phyloP scores from a whole-genome alignment of 768 basidiomycete species.

The Porphyrellus cyaneotinctus region DNA sequence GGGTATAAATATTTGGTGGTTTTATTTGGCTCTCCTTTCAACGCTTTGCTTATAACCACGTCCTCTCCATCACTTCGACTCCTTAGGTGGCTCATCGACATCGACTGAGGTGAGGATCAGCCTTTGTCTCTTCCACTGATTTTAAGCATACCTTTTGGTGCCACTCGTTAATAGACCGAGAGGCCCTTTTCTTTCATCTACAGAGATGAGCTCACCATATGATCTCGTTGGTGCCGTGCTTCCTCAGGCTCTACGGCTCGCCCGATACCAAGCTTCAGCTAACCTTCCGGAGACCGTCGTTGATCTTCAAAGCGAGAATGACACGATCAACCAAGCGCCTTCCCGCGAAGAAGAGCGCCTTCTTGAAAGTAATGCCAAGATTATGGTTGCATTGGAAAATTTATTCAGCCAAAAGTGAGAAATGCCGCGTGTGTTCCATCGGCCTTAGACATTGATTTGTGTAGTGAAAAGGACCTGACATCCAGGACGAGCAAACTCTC shows the following conservation, averaged over 20 bases:
- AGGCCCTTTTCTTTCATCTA: too few relatives aligned
- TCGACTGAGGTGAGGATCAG: too few relatives aligned
- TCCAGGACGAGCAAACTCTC: constrained; percentile 28
- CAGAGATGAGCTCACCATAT: too few relatives aligned
- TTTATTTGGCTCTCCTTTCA: too few relatives aligned
- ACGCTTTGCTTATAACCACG: too few relatives aligned
- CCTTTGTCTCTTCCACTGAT: too few relatives aligned
- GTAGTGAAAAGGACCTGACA: constrained; percentile 30
- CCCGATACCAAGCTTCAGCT: constrained; percentile 1
- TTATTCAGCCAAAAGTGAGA: constrained; percentile 39
- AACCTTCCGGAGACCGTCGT: background rate
- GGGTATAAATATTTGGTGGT: too few relatives aligned
- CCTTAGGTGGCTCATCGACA: too few relatives aligned
- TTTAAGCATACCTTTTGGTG: too few relatives aligned
- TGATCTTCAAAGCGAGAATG: constrained; percentile 4
- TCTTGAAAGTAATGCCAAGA: constrained; percentile 19
- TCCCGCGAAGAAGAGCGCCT: constrained; percentile 20
- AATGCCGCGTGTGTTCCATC: background rate
- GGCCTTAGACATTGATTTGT: background rate
- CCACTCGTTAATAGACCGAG: too few relatives aligned
- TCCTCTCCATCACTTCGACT: too few relatives aligned
- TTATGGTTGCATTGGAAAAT: constrained; percentile 29
- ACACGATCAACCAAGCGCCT: constrained; percentile 15
- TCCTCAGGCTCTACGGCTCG: background rate
- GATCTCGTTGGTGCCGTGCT: too few relatives aligned